Percentiles rank a stretch among this genome's conserved stretches.
Evolutionary conservation across 805 yeast species (phyloP).

Genomic region (Pichia membranifaciens): DNA sequence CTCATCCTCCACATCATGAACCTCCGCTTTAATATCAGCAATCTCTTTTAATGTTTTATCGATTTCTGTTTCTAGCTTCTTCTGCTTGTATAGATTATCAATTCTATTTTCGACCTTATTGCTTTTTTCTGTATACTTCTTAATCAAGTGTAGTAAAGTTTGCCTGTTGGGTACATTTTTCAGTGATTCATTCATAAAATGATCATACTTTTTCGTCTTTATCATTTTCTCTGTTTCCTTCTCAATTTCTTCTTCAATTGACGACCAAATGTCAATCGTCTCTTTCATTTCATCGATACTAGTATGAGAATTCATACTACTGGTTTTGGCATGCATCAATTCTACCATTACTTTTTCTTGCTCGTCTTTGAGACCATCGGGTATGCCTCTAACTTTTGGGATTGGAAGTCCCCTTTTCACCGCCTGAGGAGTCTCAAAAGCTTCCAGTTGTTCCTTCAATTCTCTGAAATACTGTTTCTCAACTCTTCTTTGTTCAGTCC

Average conservation of each 20-base stretch:
- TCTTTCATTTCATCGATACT: neutral
- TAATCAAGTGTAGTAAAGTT: neutral
- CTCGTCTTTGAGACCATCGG: neutral
- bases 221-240: neutral
- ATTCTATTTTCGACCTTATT: neutral
- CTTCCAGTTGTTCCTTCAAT: neutral
- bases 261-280: neutral
- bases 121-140: conserved; percentile 2
- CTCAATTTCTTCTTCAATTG: neutral
- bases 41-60: neutral
- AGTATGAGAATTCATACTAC: neutral
- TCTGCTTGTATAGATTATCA: neutral
- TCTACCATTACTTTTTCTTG: neutral
- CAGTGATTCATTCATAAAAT: neutral
- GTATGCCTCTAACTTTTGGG: neutral
- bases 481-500: conserved; percentile 6
- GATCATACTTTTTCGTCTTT: neutral
- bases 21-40: neutral
- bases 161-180: neutral
- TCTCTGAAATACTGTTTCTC: neutral
- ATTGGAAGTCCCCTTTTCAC: conserved; percentile 9
- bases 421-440: conserved; percentile 3
- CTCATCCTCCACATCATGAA: neutral
- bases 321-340: neutral
- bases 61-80: neutral